These are phyloP conservation scores for Lasiodiplodia citricola DNA, from an alignment of 2,329 filamentous ascomycete genomes.

Conservation along the genomic window DNA sequence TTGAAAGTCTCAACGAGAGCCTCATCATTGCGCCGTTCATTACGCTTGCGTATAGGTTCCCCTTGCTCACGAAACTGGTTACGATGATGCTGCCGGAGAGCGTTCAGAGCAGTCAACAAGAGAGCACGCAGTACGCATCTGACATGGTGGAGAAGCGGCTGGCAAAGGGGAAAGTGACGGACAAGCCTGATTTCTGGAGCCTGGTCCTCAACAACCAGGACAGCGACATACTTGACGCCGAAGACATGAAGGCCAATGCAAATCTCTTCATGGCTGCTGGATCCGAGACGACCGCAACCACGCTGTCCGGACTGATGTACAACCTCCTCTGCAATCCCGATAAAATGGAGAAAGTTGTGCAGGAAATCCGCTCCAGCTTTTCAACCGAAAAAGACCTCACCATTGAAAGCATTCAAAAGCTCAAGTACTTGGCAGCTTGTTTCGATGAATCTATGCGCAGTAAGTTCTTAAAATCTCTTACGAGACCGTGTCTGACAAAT, in stretches of 20 bases:
- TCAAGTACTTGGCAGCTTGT: constrained; percentile 30
- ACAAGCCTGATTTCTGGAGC: constrained; percentile 4
- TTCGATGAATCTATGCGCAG: constrained; percentile 45
- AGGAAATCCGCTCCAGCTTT: neutral
- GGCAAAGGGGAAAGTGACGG: neutral
- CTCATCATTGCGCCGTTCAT: neutral
- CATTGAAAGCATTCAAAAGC: neutral
- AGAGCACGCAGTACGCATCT: neutral
- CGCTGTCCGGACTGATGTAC: constrained; percentile 44
- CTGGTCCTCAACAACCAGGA: neutral
- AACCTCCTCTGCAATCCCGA: constrained; percentile 36
- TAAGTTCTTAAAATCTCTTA: neutral
- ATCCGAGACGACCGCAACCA: constrained; percentile 48
- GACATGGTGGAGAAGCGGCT: neutral
- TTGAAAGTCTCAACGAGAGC: neutral
- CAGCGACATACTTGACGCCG: neutral
- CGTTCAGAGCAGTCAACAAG: neutral
- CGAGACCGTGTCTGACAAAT: neutral
- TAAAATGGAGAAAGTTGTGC: neutral
- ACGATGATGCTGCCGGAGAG: neutral
- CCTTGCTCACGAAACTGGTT: neutral
- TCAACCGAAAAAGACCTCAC: neutral
- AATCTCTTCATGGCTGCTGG: constrained; percentile 40
- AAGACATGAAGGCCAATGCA: neutral
- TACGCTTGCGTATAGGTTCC: neutral